A percentile compares a stretch with the other conserved stretches of the same genome.
Conservation (phyloP, 495 filamentous ascomycete species). For the Hypoxylon intermedium region DNA sequence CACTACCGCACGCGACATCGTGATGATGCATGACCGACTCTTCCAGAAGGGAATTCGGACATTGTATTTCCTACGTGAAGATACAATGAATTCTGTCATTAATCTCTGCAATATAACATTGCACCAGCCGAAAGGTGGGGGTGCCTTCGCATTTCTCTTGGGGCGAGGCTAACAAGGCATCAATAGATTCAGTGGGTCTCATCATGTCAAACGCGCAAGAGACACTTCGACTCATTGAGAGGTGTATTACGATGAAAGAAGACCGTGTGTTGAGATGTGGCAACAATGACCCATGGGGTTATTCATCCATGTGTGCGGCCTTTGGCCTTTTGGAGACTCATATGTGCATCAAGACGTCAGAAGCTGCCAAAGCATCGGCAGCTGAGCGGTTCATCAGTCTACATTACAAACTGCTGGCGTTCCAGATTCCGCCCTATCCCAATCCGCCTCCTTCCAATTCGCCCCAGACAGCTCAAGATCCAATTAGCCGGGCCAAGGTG, state of each 20-base stretch:
- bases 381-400: slow-evolving; percentile 44
- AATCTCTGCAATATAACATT: slow-evolving; percentile 55
- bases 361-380: slow-evolving; percentile 40
- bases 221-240: slow-evolving; percentile 43
- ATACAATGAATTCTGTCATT: slow-evolving; percentile 42
- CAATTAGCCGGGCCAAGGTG: slow-evolving; percentile 31
- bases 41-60: slow-evolving; percentile 43
- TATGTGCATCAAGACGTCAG: slow-evolving; percentile 40
- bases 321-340: slow-evolving; percentile 46
- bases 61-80: slow-evolving; percentile 44
- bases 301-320: slow-evolving; percentile 45
- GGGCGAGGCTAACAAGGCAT: slow-evolving; percentile 18
- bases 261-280: slow-evolving; percentile 44
- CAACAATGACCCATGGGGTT: slow-evolving; percentile 46
- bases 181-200: slow-evolving; percentile 38
- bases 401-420: slow-evolving; percentile 49
- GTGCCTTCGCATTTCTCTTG: background rate
- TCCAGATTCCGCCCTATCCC: slow-evolving; percentile 47
- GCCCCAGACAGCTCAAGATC: slow-evolving; percentile 29
- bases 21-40: slow-evolving; percentile 43
- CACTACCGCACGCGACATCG: slow-evolving; percentile 44
- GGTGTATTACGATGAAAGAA: slow-evolving; percentile 44
- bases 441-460: slow-evolving; percentile 22
- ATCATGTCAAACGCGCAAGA: slow-evolving; percentile 41
- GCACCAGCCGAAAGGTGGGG: slow-evolving; percentile 54